phyloP scores from a whole-genome alignment of 352 stramenopile genomes.

The Phytophthora hibernalis region DNA sequence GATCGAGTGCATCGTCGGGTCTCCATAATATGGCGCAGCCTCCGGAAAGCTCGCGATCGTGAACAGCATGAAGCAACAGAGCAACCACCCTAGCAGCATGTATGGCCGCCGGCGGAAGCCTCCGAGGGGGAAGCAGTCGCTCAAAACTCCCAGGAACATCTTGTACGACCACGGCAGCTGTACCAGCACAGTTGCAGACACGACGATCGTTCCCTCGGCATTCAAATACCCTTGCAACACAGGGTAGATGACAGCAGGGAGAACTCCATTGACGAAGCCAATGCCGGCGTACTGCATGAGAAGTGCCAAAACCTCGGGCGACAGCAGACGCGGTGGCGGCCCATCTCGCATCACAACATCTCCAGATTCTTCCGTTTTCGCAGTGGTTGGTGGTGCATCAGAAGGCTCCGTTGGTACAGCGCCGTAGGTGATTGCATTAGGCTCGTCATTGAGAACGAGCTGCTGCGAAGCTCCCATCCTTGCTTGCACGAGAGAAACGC shows the following conservation, averaged over 20 bases:
- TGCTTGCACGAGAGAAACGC: constrained; percentile 1
- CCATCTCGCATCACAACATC: constrained; percentile 42
- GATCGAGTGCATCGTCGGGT: constrained; percentile 41
- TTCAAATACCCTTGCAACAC: constrained; percentile 69
- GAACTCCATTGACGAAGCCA: constrained; percentile 53
- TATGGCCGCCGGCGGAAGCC: constrained; percentile 65
- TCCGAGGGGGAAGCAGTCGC: constrained; percentile 67
- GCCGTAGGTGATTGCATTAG: constrained; percentile 27
- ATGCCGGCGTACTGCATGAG: constrained; percentile 65
- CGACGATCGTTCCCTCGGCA: constrained; percentile 59
- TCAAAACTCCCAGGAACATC: constrained; percentile 62
- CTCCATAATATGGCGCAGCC: constrained; percentile 54
- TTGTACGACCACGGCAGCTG: constrained; percentile 71
- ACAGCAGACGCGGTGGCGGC: constrained; percentile 40
- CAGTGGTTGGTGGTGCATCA: neutral
- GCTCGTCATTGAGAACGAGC: constrained; percentile 24
- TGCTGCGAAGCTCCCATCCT: constrained; percentile 31
- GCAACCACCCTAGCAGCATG: constrained; percentile 62
- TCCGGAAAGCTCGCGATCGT: constrained; percentile 50
- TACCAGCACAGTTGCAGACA: constrained; percentile 55
- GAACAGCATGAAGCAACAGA: constrained; percentile 59
- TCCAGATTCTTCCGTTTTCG: constrained; percentile 23
- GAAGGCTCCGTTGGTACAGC: constrained; percentile 3
- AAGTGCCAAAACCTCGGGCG: constrained; percentile 41
- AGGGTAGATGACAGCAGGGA: constrained; percentile 62